Conservation (phyloP, 192 early-diverging fungal genomes). For the Linnemannia zychae region DNA sequence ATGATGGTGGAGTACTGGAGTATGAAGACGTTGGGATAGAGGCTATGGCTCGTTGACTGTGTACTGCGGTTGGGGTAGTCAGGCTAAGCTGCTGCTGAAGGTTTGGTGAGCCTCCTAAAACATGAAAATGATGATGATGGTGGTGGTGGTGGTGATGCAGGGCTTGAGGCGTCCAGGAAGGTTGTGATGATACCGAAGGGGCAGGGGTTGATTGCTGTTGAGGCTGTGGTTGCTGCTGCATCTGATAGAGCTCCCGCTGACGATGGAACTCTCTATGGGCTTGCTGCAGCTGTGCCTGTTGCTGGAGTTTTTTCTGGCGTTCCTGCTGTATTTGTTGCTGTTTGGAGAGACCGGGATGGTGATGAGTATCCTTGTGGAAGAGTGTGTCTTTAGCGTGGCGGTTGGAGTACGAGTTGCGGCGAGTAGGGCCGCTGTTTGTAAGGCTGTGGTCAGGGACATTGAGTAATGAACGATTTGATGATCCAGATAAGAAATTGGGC, state of each 20-base stretch:
- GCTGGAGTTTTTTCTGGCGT: constrained; percentile 14
- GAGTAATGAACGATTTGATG: constrained; percentile 9
- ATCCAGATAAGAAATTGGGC: constrained; percentile 5
- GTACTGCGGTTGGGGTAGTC: not conserved
- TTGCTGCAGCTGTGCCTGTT: constrained; percentile 30
- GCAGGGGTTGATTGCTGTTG: not conserved
- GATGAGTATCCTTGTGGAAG: constrained; percentile 41
- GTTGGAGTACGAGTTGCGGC: constrained; percentile 15
- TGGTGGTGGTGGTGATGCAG: constrained; percentile 29
- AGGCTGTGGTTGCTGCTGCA: constrained; percentile 29
- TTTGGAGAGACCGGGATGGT: constrained; percentile 10
- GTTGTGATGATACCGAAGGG: not conserved
- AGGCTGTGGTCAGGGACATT: not conserved
- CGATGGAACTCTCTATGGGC: constrained; percentile 46
- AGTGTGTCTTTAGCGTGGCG: constrained; percentile 26
- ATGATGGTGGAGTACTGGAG: not conserved
- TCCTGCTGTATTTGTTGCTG: constrained; percentile 31
- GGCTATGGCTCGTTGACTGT: not conserved
- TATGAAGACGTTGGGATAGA: constrained; percentile 7
- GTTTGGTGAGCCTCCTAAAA: not conserved
- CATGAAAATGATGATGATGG: constrained; percentile 34
- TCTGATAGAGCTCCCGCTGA: constrained; percentile 26
- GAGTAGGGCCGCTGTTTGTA: not conserved
- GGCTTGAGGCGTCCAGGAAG: not conserved
- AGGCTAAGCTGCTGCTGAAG: constrained; percentile 6